Percentiles rank a stretch among this genome's conserved stretches.
Evolutionary conservation across 2,329 filamentous ascomycete genomes (phyloP).

Genomic region (Trichoderma cornu-damae): DNA sequence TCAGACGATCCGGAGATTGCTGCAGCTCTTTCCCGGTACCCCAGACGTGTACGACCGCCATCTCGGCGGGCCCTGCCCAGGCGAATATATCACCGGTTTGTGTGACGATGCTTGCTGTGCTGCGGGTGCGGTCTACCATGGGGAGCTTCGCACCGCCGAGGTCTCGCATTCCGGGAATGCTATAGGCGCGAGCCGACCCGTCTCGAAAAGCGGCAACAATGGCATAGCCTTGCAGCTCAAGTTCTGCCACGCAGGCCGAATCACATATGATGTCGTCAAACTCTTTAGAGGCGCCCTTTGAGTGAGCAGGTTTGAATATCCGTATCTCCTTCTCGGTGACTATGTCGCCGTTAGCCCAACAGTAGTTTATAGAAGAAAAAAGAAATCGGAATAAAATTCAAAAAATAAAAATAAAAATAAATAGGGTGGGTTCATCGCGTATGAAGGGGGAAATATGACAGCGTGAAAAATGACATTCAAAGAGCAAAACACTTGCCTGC

Average conservation of each 20-base stretch:
- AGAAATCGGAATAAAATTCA: neutral
- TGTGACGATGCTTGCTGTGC: conserved; percentile 64
- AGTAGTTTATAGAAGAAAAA: neutral
- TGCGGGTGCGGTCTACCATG: conserved; percentile 69
- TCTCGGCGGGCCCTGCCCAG: conserved; percentile 83
- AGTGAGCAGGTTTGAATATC: conserved; percentile 77
- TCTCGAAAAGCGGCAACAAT: conserved; percentile 83
- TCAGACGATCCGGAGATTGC: conserved; percentile 64
- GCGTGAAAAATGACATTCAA: too few relatives aligned
- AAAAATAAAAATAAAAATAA: neutral
- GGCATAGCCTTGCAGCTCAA: conserved; percentile 69
- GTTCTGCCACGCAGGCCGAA: conserved; percentile 69
- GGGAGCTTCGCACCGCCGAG: conserved; percentile 64
- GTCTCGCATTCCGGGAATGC: conserved; percentile 83
- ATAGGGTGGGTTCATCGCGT: too few relatives aligned
- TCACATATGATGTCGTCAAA: conserved; percentile 83
- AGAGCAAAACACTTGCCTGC: conserved; percentile 57
- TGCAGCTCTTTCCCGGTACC: conserved; percentile 63
- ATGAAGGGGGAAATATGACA: too few relatives aligned
- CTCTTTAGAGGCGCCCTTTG: conserved; percentile 86
- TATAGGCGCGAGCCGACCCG: conserved; percentile 71
- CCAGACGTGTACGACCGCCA: conserved; percentile 80
- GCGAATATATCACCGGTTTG: conserved; percentile 76
- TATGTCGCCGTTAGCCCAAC: conserved; percentile 37
- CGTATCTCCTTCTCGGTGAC: conserved; percentile 67